Percentiles rank a stretch among this genome's conserved stretches.
Evolutionary conservation across 306 rosid species (phyloP).

Genomic region (Abrus precatorius): DNA sequence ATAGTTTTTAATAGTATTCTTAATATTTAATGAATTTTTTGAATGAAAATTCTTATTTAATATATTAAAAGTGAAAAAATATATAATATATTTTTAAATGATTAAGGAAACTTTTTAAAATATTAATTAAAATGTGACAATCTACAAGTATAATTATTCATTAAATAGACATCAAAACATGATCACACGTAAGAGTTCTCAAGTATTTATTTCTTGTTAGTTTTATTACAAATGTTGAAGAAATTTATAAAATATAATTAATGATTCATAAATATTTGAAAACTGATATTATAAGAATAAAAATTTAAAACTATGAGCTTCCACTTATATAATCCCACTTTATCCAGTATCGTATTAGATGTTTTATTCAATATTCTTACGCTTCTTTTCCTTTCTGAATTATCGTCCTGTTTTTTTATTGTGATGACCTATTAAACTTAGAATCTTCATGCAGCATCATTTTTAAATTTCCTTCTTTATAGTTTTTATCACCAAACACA

Average conservation of each 20-base stretch:
- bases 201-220: neutral
- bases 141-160: neutral
- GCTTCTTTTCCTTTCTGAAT: neutral
- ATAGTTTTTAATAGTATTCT: neutral
- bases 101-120: neutral
- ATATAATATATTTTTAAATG: neutral
- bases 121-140: neutral
- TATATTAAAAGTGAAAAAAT: neutral
- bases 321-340: neutral
- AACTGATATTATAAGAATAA: neutral
- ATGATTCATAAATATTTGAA: neutral
- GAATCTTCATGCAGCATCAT: neutral
- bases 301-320: no score
- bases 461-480: neutral
- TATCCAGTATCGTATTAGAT: neutral
- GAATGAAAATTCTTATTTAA: no score
- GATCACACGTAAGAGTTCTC: neutral
- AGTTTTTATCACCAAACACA: neutral
- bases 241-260: neutral
- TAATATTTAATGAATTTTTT: no score
- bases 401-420: neutral
- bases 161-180: neutral
- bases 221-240: neutral
- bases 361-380: neutral
- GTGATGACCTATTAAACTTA: neutral